Evolutionary conservation across 495 filamentous ascomycete genomes (phyloP).

Genomic region (Ascodesmis nigricans): DNA sequence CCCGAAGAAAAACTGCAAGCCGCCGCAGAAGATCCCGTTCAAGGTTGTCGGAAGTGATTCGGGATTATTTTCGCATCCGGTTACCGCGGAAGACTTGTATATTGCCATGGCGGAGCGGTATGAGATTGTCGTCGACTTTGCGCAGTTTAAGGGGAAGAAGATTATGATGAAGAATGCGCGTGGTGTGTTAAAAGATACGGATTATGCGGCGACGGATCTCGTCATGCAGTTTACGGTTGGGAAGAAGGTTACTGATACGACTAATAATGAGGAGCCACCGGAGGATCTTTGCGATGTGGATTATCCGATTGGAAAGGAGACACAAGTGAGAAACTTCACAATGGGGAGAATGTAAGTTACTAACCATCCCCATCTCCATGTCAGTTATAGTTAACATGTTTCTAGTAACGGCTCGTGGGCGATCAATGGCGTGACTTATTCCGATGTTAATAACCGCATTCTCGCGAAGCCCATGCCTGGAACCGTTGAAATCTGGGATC

Average conservation of each 20-base stretch:
- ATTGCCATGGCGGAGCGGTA: conserved; percentile 35
- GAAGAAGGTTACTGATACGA: conserved; percentile 21
- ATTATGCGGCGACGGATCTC: conserved; percentile 29
- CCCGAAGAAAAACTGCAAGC: conserved; percentile 11
- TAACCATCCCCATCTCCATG: neutral
- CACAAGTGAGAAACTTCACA: conserved; percentile 26
- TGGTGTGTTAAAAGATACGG: conserved; percentile 26
- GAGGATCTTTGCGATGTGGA: conserved; percentile 19
- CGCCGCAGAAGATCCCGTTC: conserved; percentile 24
- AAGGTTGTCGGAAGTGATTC: conserved; percentile 31
- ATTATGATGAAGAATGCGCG: conserved; percentile 28
- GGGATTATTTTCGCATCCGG: conserved; percentile 26
- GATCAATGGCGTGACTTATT: conserved; percentile 33
- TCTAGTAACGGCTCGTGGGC: conserved; percentile 23
- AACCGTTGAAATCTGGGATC: conserved; percentile 29
- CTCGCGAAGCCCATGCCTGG: conserved; percentile 29
- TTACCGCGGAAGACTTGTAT: conserved; percentile 20
- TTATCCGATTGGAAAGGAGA: conserved; percentile 21
- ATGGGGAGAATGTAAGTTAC: conserved; percentile 23
- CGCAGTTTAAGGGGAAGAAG: conserved; percentile 27
- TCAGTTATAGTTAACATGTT: neutral
- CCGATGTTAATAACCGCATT: conserved; percentile 30
- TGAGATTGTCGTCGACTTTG: conserved; percentile 34
- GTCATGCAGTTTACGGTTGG: conserved; percentile 34
- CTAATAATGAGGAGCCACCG: conserved; percentile 22